These are phyloP conservation scores for Pseudogymnoascus sp. DNA, from an alignment of 2,329 filamentous ascomycete genomes.

Conservation along the genomic window DNA sequence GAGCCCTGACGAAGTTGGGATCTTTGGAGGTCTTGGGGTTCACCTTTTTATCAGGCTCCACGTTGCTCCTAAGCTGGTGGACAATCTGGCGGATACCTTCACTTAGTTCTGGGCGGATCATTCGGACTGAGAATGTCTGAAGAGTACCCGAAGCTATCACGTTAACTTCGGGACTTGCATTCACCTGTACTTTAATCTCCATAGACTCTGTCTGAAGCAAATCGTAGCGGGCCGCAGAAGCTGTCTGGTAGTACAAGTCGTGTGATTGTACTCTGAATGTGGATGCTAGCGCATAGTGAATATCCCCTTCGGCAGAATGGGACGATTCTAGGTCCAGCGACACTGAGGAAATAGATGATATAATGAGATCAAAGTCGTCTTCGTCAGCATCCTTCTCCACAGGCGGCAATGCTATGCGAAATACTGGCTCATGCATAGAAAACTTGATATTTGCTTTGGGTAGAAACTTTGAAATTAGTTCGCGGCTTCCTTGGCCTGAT, in stretches of 20 bases:
- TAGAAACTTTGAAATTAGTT: slow-evolving; percentile 78
- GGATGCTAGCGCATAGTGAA: slow-evolving; percentile 79
- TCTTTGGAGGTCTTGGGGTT: slow-evolving; percentile 42
- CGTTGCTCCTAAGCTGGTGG: slow-evolving; percentile 65
- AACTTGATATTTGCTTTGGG: slow-evolving; percentile 93
- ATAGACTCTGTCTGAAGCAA: slow-evolving; percentile 80
- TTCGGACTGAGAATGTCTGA: slow-evolving; percentile 79
- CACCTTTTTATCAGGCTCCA: slow-evolving; percentile 52
- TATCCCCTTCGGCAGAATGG: slow-evolving; percentile 75
- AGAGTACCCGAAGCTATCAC: slow-evolving; percentile 73
- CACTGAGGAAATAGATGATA: slow-evolving; percentile 88
- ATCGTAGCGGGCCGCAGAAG: slow-evolving; percentile 72
- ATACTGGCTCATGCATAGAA: slow-evolving; percentile 90
- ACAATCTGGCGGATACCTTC: slow-evolving; percentile 89
- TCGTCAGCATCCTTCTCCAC: slow-evolving; percentile 55
- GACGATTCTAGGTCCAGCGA: slow-evolving; percentile 91
- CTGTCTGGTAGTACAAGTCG: slow-evolving; percentile 89
- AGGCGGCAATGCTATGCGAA: slow-evolving; percentile 80
- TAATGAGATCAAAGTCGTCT: slow-evolving; percentile 89
- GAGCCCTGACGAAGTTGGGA: slow-evolving; percentile 63
- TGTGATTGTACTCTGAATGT: slow-evolving; percentile 78
- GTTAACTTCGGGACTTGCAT: slow-evolving; percentile 74
- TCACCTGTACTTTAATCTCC: slow-evolving; percentile 78
- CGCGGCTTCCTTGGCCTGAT: slow-evolving; percentile 44
- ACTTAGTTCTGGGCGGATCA: slow-evolving; percentile 86